Base-by-base conservation (phyloP, 2,329 filamentous ascomycete genomes). In the Hirsutella rhossiliensis region DNA sequence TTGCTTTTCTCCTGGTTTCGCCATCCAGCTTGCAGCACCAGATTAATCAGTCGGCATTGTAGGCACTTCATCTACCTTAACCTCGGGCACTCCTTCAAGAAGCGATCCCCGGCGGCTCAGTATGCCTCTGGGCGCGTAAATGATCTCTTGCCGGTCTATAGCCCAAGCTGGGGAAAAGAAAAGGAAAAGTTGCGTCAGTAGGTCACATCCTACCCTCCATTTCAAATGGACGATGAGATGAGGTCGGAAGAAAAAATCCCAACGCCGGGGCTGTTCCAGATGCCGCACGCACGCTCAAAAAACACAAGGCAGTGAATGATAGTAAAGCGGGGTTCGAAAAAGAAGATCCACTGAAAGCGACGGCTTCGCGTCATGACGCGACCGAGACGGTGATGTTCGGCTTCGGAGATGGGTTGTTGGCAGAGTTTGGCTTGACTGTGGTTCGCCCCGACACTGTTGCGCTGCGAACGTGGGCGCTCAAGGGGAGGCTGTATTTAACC, bases 401-500 rank as follows among this genome's bases (percentile, higher is more conserved):
- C 30, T 78, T 72, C 47, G 73, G 71, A n/a, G 82, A 67, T 18
- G 73, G 75, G 45, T 78, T 68, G 48, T 73, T 75, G n/a, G 73
- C 73, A 15, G 75, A 72, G 53, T 81, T 81, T 3, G 77, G 75
- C 52, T 79, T 76, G 48, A 82, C 75, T 1, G 67, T 72, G 11
- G 73, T 73, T 51, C 76, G 69, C 29, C 75, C 77, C 11, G 76
- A 73, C 38, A 82, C 77, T 8, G 74, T 69, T 9, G 76, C 74
- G 50, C 73, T 80, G 49, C 76, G 68, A 32, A 78, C 62, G 43
- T 71, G 73, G 51, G 76, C 73, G 53, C 76, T 82, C 43, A 82
- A 64, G 3, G 78, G 78, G 30, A 82, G 66, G 28, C 68, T 76
- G 56, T 98, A 98, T 57, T 89, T 88, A 52, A 98, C 72, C 13